Evolutionary conservation across 2,329 filamentous ascomycete species (phyloP).

Genomic region (Cadophora sp.): DNA sequence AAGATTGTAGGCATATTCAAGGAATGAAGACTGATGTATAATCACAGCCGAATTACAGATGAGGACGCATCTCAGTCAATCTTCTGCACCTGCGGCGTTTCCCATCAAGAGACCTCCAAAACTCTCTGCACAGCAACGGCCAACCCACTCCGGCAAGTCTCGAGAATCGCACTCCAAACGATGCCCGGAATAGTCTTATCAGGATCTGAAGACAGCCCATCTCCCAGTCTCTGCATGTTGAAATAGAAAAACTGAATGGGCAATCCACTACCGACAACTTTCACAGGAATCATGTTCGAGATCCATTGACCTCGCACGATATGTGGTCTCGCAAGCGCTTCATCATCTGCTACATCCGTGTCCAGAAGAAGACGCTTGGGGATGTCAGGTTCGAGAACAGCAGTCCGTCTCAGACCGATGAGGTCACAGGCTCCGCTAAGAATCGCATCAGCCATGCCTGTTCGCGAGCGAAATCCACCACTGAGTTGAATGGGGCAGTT

Average conservation of each 20-base stretch:
- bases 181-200: conserved; percentile 40
- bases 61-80: background rate
- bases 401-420: conserved; percentile 24
- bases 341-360: conserved; percentile 30
- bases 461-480: conserved; percentile 24
- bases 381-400: conserved; percentile 27
- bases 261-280: conserved; percentile 44
- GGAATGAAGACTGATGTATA: background rate
- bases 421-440: conserved; percentile 24
- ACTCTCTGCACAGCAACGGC: background rate
- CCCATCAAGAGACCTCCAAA: background rate
- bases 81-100: conserved; percentile 7
- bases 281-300: conserved; percentile 41
- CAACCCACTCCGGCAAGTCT: background rate
- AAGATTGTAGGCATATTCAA: no score
- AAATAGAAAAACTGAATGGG: conserved; percentile 46
- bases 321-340: conserved; percentile 41
- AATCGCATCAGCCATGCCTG: conserved; percentile 25
- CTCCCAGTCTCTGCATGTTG: conserved; percentile 45
- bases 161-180: conserved; percentile 15
- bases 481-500: conserved; percentile 24
- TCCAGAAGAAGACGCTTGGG: conserved; percentile 30
- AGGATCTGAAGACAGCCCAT: conserved; percentile 41
- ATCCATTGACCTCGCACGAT: conserved; percentile 44
- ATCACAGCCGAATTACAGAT: background rate